A percentile compares a stretch with the other conserved stretches of the same genome.
Conservation (phyloP, 108 stramenopile genomes). For the Mediolabrus comicus region DNA sequence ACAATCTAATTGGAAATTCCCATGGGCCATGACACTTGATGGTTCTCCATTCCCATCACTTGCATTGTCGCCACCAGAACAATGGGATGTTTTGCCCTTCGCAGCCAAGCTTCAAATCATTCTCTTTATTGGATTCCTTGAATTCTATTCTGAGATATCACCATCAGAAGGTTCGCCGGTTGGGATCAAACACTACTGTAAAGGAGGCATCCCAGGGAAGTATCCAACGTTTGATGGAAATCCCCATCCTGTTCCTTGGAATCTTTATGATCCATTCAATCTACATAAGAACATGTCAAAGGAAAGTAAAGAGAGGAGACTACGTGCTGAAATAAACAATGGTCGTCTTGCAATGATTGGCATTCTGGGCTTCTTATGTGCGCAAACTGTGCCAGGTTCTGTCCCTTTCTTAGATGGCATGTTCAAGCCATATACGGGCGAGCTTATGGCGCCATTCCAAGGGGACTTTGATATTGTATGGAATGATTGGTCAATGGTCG, state of each 20-base stretch:
- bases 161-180: not conserved
- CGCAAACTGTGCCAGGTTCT: slow-evolving; percentile 60
- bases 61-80: slow-evolving; percentile 48
- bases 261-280: slow-evolving; percentile 71
- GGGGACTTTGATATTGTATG: slow-evolving; percentile 2
- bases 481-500: not conserved
- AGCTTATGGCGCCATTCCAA: slow-evolving; percentile 61
- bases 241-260: slow-evolving; percentile 73
- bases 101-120: slow-evolving; percentile 52
- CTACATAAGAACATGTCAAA: slow-evolving; percentile 55
- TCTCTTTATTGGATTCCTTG: slow-evolving; percentile 61
- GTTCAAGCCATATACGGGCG: slow-evolving; percentile 62
- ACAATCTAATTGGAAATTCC: slow-evolving; percentile 37
- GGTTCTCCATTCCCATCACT: slow-evolving; percentile 46
- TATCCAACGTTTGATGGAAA: slow-evolving; percentile 47
- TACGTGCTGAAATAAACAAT: slow-evolving; percentile 64
- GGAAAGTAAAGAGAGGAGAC: slow-evolving; percentile 52
- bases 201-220: slow-evolving; percentile 55
- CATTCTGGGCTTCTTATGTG: slow-evolving; percentile 68
- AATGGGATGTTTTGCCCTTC: slow-evolving; percentile 61
- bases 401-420: slow-evolving; percentile 63
- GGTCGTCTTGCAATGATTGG: slow-evolving; percentile 75
- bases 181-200: slow-evolving; percentile 38
- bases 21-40: slow-evolving; percentile 46
- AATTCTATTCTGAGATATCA: slow-evolving; percentile 53